Base-by-base conservation (phyloP, 352 stramenopile species). In the Paralagenidium karlingii region DNA sequence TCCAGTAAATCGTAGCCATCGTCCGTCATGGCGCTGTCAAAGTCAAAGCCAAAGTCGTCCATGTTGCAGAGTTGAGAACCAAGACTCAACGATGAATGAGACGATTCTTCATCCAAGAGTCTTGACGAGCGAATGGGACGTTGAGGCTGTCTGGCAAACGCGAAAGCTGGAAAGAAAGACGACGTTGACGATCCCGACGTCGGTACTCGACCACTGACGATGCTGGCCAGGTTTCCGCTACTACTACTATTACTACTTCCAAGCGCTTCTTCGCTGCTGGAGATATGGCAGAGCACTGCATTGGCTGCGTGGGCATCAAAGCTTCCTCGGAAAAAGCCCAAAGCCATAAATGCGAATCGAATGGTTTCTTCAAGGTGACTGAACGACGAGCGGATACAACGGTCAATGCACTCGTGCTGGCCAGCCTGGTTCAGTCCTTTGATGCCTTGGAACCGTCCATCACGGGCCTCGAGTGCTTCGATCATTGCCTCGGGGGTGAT, bases 351-450 rank as follows among this genome's bases (percentile, higher is more conserved):
- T 1, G 71, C 75, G 15, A 85, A 53, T n/a, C 62, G 67, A 16
- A 86, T 52, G 7, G 69, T 55, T 24, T 80, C 62, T 2, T 84
- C 68, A 22, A 89, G 51, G 32, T 86, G 75, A 22, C 63, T 79
- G 51, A 89, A 86, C 1, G 75, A 89, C 12, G 75, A 86, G 5
- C 75, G 71, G 31, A 89, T 89, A 32, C 68, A 89, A 6, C 69
- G 64, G 32, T 89, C 75, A 9, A 86, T 56, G 36, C 71, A 84
- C 32, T 89, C 75, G 37, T 82, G 81, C 42, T 86, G 60, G 0
- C 71, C 71, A 13, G 73, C 69, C 55, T 84, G 70, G 25, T 82
- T 82, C 3, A 89, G 56, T 12, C 78, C 69, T 9, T 66, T 64
- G 26, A 89, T 85, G 21, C 66, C 79, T 33, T 84, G 68, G 31